phyloP scores from a whole-genome alignment of 768 basidiomycete genomes.

The Pluteus cervinus region DNA sequence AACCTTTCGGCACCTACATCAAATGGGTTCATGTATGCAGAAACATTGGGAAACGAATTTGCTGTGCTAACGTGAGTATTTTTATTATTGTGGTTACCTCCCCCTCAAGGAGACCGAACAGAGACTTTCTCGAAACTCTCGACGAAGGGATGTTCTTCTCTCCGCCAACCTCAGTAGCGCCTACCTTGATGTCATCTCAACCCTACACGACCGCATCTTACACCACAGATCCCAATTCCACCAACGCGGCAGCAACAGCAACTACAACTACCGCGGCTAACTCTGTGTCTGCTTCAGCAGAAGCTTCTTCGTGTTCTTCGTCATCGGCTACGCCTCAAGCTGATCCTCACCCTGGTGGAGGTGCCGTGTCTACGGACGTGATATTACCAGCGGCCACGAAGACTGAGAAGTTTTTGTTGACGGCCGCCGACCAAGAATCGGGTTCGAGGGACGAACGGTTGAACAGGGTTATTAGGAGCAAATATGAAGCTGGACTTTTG shows the following conservation, averaged over 20 bases:
- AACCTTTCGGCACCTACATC: slow-evolving; percentile 34
- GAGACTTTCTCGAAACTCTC: slow-evolving; percentile 84
- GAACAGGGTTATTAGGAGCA: slow-evolving; percentile 88
- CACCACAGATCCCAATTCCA: slow-evolving; percentile 7
- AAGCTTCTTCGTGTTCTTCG: background rate
- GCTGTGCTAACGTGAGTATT: slow-evolving; percentile 66
- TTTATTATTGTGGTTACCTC: slow-evolving; percentile 4
- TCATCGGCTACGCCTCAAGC: background rate
- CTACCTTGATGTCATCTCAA: slow-evolving; percentile 42
- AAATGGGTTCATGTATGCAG: slow-evolving; percentile 54
- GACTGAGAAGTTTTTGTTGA: slow-evolving; percentile 85
- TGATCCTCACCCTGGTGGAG: slow-evolving; percentile 18
- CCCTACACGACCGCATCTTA: slow-evolving; percentile 17
- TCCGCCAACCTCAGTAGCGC: slow-evolving; percentile 44
- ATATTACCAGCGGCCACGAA: slow-evolving; percentile 71
- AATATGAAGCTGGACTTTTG: slow-evolving; percentile 92
- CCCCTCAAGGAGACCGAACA: slow-evolving; percentile 19
- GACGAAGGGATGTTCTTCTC: slow-evolving; percentile 81
- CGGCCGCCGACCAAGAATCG: slow-evolving; percentile 90
- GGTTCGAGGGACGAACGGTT: slow-evolving; percentile 88
- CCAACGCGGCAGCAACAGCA: slow-evolving; percentile 6
- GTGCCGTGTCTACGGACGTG: slow-evolving; percentile 40
- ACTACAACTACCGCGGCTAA: slow-evolving; percentile 4
- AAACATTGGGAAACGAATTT: slow-evolving; percentile 76
- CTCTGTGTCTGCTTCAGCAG: slow-evolving; percentile 1